Conservation (phyloP, 257 asterid species). For the Phtheirospermum japonicum region DNA sequence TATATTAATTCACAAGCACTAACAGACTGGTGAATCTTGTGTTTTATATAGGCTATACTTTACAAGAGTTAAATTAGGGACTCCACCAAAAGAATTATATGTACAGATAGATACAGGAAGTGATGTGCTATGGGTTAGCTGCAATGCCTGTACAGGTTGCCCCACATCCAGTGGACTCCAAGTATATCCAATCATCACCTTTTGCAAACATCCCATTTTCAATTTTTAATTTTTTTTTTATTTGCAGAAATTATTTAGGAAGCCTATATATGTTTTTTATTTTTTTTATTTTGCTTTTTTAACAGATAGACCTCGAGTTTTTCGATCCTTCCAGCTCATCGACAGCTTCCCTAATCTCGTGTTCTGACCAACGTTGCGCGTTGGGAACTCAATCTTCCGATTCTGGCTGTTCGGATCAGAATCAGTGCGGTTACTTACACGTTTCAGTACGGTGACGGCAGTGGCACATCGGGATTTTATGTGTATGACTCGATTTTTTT, state of each 20-base stretch:
- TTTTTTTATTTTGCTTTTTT: slow-evolving; percentile 5
- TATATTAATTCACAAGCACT: too few species aligned
- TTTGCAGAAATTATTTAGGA: slow-evolving; percentile 12
- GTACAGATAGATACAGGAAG: slow-evolving; percentile 99
- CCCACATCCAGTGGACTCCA: too few species aligned
- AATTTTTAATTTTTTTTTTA: not conserved
- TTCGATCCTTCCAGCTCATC: slow-evolving; percentile 81
- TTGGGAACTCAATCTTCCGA: too few species aligned
- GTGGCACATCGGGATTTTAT: slow-evolving; percentile 91
- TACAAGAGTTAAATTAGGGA: slow-evolving; percentile 80
- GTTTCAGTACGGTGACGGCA: slow-evolving; percentile 95
- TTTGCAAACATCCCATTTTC: not conserved
- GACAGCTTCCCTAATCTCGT: too few species aligned
- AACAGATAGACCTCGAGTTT: slow-evolving; percentile 83
- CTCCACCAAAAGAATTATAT: slow-evolving; percentile 84
- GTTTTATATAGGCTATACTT: slow-evolving; percentile 63
- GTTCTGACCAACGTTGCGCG: too few species aligned
- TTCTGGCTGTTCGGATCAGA: too few species aligned
- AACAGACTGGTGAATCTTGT: slow-evolving; percentile 30
- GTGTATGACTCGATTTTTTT: slow-evolving; percentile 73
- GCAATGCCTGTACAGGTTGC: slow-evolving; percentile 68
- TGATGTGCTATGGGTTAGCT: slow-evolving; percentile 95
- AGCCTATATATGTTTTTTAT: not conserved
- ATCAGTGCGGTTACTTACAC: slow-evolving; percentile 74
- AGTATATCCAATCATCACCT: too few species aligned